Conservation (phyloP, 345 rosid genomes). For the Eutrema yunnanense region DNA sequence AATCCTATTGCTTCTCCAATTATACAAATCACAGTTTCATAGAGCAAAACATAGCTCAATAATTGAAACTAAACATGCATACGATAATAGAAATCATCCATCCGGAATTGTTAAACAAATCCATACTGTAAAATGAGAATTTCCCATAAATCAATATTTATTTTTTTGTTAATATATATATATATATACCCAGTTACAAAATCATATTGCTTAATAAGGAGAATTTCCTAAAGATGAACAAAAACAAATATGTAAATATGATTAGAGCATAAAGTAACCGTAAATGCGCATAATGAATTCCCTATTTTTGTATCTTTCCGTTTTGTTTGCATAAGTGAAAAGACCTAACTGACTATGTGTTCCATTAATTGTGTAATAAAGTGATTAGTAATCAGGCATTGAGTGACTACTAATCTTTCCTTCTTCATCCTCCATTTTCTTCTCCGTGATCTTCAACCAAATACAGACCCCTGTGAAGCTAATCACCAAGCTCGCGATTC, state of each 20-base stretch:
- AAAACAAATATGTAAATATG: neutral
- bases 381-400: slow-evolving; percentile 59
- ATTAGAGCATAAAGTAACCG: neutral
- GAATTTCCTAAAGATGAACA: neutral
- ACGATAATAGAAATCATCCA: neutral
- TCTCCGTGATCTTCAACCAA: slow-evolving; percentile 75
- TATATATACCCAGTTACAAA: neutral
- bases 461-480: slow-evolving; percentile 90
- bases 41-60: neutral
- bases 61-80: neutral
- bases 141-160: neutral
- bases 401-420: slow-evolving; percentile 59
- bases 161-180: neutral
- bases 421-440: slow-evolving; percentile 61
- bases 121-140: neutral
- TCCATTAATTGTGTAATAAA: neutral
- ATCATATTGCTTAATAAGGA: neutral
- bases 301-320: neutral
- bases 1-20: neutral
- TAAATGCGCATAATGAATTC: neutral
- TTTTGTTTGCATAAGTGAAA: neutral
- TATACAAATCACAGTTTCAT: neutral
- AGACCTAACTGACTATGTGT: neutral
- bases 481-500: slow-evolving; percentile 74
- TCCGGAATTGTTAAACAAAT: neutral